Conservation (phyloP, 202 grass and related monocot genomes). For the Panicum virgatum region DNA sequence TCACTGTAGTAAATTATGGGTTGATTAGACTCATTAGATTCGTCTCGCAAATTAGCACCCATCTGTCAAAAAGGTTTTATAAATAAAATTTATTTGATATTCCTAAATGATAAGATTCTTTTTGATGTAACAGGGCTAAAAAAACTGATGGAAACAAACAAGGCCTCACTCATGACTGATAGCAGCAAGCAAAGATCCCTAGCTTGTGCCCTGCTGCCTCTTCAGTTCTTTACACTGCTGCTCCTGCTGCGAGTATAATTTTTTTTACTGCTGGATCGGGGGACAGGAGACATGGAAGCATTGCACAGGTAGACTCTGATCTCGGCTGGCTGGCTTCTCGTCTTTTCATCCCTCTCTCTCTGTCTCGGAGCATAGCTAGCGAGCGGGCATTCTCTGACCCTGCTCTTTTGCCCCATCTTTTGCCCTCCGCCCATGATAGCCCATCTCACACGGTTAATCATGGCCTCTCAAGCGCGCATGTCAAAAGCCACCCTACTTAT, state of each 20-base stretch:
- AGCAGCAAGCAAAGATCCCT: slow-evolving; percentile 5
- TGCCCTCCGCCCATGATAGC: slow-evolving; percentile 28
- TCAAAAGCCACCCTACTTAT: slow-evolving; percentile 45
- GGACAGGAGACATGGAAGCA: slow-evolving; percentile 36
- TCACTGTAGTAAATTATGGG: too few relatives aligned
- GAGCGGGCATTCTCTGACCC: slow-evolving; percentile 21
- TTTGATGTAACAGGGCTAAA: too few relatives aligned
- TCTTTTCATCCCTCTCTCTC: slow-evolving; percentile 30
- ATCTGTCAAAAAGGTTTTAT: too few relatives aligned
- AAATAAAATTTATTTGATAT: too few relatives aligned
- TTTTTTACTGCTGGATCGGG: neutral
- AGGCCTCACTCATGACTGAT: neutral
- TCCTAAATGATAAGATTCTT: too few relatives aligned
- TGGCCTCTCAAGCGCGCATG: slow-evolving; percentile 57
- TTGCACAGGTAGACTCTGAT: slow-evolving; percentile 17
- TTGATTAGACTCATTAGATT: too few relatives aligned
- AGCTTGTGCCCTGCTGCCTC: neutral
- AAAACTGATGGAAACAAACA: too few relatives aligned
- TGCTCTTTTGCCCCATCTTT: slow-evolving; percentile 31
- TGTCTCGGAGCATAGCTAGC: too few relatives aligned
- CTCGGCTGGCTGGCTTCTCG: neutral
- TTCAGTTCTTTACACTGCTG: neutral
- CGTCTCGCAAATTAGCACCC: too few relatives aligned
- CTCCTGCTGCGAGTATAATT: neutral
- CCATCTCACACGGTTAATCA: slow-evolving; percentile 43